A percentile compares a stretch with the other conserved stretches of the same genome.
Evolutionary conservation across 257 asterid species (phyloP).

Genomic region (Solanum pennellii): DNA sequence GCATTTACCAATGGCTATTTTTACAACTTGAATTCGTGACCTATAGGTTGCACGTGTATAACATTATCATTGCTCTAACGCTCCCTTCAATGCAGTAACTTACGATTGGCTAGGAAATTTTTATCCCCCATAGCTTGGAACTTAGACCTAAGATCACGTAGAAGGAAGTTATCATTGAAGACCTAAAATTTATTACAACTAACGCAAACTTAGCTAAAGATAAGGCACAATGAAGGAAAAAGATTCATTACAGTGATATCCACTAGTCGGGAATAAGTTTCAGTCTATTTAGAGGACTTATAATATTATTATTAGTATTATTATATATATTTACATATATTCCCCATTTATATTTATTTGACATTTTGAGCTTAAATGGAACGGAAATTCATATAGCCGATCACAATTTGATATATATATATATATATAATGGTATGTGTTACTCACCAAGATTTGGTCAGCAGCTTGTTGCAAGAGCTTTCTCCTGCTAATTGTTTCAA

Average conservation of each 20-base stretch:
- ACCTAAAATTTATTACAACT: background rate
- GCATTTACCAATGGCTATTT: background rate
- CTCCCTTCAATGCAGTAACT: background rate
- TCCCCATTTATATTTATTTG: background rate
- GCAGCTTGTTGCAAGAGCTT: background rate
- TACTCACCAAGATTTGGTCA: background rate
- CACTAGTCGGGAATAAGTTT: background rate
- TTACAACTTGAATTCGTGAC: rapidly evolving
- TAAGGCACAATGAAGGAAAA: background rate
- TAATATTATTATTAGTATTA: background rate
- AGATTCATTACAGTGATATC: background rate
- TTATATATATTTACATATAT: background rate
- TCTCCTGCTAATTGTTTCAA: background rate
- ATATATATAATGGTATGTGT: background rate
- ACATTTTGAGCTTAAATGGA: background rate
- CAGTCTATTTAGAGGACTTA: background rate
- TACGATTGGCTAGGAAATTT: too few relatives aligned
- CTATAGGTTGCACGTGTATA: background rate
- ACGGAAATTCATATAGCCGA: background rate
- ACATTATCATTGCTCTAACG: rapidly evolving
- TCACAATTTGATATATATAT: background rate
- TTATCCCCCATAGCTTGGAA: background rate
- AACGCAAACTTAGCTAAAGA: background rate
- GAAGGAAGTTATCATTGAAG: background rate
- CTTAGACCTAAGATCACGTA: background rate